Evolutionary conservation across 2,329 filamentous ascomycete species (phyloP), one percentile per base, ranked within the genome.

Genomic region (Exophiala bonariae): DNA sequence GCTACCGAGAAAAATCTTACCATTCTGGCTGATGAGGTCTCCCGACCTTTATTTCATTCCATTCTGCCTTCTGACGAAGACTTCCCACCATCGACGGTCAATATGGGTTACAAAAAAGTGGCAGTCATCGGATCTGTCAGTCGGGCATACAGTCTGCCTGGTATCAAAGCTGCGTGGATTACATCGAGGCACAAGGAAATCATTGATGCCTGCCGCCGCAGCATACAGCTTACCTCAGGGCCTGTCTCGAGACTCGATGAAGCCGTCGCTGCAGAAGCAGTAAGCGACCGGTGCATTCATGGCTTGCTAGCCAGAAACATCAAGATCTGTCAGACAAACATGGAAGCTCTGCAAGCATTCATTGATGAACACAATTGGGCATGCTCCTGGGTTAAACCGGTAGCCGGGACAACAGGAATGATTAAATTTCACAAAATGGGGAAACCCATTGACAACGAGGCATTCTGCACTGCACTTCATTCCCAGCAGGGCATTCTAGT

Each of bases 161-260:
- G 90, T 2, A 83, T 95, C 52, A 82, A 89, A 1, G 68, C 91
- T 1, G 90, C 90, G 23, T 96, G 90, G 90, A 76, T 92, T 48
- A 87, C 86, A 3, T 85, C 83, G 11, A 80, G 81, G 19, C 80
- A 82, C 64, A 62, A 64, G 4, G 68, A 71, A 1, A 75, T 95
- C 46, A 77, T 92, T 43, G 77, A 83, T 41, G 72, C 76, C 11
- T 75, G 87, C 52, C 81, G 84, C 9, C 67, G 72, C 11, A 83
- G 83, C 1, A 76, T 89, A 32, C 85, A 93, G 65, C 95, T 93
- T 71, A 95, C 88, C 3, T 90, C 87, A 19, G 95, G 95, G 59
- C 87, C 85, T 31, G 88, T 95, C 0, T 87, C 86, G n/a, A 82
- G 85, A 61, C 71, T 96, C 5, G 89, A 95, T 63, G 88, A 95